Evolutionary conservation across 257 asterid species (phyloP).

Genomic region (Plantago major): DNA sequence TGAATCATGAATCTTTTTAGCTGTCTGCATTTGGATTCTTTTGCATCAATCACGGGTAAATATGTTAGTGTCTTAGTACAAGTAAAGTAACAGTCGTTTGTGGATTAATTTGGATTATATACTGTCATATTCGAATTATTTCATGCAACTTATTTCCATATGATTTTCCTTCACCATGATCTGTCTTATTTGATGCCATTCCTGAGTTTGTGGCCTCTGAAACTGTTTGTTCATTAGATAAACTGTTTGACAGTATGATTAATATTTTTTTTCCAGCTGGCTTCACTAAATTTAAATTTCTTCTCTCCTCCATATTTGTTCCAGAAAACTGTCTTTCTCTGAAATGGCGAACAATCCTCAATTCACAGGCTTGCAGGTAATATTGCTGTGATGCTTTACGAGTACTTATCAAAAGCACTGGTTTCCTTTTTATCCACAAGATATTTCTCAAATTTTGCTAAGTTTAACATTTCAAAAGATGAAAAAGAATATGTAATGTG

Average conservation of each 20-base stretch:
- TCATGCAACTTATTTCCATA: slow-evolving; percentile 8
- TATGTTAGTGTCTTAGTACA: background rate
- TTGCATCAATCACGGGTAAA: slow-evolving; percentile 13
- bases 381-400: slow-evolving; percentile 8
- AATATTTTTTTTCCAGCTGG: background rate
- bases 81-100: slow-evolving; percentile 12
- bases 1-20: background rate
- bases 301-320: slow-evolving; percentile 20
- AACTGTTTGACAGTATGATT: too few species aligned
- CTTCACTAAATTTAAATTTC: slow-evolving; percentile 6
- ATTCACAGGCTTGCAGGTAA: slow-evolving; percentile 49
- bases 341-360: slow-evolving; percentile 49
- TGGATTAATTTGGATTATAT: background rate
- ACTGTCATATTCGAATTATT: background rate
- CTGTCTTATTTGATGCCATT: slow-evolving; percentile 7
- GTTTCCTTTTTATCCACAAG: slow-evolving; percentile 2
- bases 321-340: slow-evolving; percentile 33
- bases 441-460: slow-evolving; percentile 1
- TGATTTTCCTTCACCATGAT: slow-evolving; percentile 6
- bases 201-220: background rate
- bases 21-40: background rate
- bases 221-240: background rate
- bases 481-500: slow-evolving; percentile 5
- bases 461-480: slow-evolving; percentile 3
- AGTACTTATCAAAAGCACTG: background rate